Evolutionary conservation across 2,329 filamentous ascomycete species (phyloP), one percentile per base, ranked within the genome.

Genomic region (Penicillium sp.): DNA sequence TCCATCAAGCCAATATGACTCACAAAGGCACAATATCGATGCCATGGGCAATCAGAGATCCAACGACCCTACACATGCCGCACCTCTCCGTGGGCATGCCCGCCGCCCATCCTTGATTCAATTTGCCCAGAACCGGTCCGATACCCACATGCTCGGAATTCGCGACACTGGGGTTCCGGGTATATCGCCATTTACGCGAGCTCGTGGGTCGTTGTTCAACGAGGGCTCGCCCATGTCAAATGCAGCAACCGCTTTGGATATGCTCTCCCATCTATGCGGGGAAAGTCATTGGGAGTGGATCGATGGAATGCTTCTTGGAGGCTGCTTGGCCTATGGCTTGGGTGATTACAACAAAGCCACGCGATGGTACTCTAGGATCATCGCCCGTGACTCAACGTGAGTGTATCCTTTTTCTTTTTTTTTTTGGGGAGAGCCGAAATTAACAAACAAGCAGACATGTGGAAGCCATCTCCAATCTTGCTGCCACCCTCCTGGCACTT

Each of bases 401-500:
- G 77, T 75, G 36, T 63, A 55, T 63, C 61, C 18, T 18, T 18
- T 18, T 58, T n/a, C n/a, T n/a, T 62, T 21, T 11, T n/a, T 46
- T 50, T 24, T 38, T 16, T 21, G 11, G 18, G 54, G 49, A 54
- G 45, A 13, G 31, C 31, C 9, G n/a, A 44, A 59, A 62, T 65
- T 70, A 49, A 68, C 54, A n/a, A 47, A 55, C 59, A 21, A 11
- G 56, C 64, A 90, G 88, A 64, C 90, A 97, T 70, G 88, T 97
- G 45, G 94, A 99, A 76, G 92, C 93, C 21, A 88, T 94, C 41
- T 96, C 93, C 21, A 97, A 97, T 70, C 84, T 95, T 56, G 94
- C 93, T 21, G 93, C 93, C 21, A 92, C 93, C 1, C 78, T 96
- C 22, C 86, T 96, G 62, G 92, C 92, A 53, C 81, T 97, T 9